These are phyloP conservation scores for Strombidium stylifer DNA, from an alignment of 73 alveolate species.

Conservation along the genomic window DNA sequence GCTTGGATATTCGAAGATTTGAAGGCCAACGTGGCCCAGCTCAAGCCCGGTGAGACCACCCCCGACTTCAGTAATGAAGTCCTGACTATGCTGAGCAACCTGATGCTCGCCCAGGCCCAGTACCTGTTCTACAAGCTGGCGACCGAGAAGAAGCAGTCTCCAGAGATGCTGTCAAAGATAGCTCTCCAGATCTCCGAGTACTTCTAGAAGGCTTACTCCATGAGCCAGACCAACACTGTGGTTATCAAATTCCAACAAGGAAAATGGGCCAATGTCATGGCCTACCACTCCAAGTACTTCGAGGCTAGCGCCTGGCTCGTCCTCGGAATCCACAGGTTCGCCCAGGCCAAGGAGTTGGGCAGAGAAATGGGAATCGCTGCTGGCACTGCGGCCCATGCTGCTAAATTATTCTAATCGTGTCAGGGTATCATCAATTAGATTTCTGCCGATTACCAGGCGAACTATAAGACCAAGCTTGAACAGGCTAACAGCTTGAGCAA, in stretches of 20 bases:
- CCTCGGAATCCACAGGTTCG: slow-evolving; percentile 8
- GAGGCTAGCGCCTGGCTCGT: slow-evolving; percentile 40
- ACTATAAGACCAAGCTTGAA: slow-evolving; percentile 7
- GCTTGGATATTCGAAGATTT: slow-evolving; percentile 44
- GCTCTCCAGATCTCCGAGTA: slow-evolving; percentile 38
- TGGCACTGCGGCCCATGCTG: background rate
- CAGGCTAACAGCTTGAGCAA: background rate
- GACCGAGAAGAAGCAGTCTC: slow-evolving; percentile 12
- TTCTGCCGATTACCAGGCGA: slow-evolving; percentile 30
- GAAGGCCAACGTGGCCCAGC: slow-evolving; percentile 4
- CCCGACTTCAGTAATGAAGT: slow-evolving; percentile 31
- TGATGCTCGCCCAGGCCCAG: slow-evolving; percentile 56
- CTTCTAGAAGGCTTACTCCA: slow-evolving; percentile 34
- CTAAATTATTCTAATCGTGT: background rate
- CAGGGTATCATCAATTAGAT: background rate
- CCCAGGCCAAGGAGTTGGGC: slow-evolving; percentile 14
- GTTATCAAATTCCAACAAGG: slow-evolving; percentile 5
- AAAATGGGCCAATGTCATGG: slow-evolving; percentile 23
- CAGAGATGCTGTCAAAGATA: slow-evolving; percentile 17
- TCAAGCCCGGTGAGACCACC: slow-evolving; percentile 35
- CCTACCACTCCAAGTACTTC: slow-evolving; percentile 35
- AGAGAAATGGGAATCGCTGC: slow-evolving; percentile 44
- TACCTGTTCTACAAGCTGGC: slow-evolving; percentile 50
- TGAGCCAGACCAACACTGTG: slow-evolving; percentile 24
- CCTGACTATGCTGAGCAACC: slow-evolving; percentile 28